Base-by-base conservation (phyloP, 1,284 basidiomycete genomes). In the Ganoderma meredithae region DNA sequence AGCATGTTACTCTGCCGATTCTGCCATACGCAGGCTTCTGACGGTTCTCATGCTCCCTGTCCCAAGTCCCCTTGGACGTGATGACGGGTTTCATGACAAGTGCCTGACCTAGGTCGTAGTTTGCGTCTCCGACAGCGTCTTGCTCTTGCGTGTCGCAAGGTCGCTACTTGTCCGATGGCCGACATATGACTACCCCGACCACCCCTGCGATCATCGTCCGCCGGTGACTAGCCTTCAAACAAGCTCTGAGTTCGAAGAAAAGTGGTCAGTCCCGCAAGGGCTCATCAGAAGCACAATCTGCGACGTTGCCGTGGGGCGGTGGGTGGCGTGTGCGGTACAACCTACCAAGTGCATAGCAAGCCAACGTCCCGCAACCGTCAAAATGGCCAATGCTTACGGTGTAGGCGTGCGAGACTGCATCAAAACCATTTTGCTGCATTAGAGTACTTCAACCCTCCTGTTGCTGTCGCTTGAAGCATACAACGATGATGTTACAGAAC, bases 391-490 rank as follows among this genome's bases (percentile, higher is more conserved):
- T 39, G 19, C 19, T 58, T 58, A 36, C 55, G 36, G 33, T 19
- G 36, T 22, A 33, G 2, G n/a, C 55, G 36, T 39, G 55, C 33
- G 36, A 22, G 36, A 58, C 33, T 39, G 41, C 40, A 66, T 66
- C 60, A 56, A 49, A 60, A 53, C 36, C 39, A 55, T 33, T 31
- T 39, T 58, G 17, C 55, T n/a, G 19, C 55, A 39, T 58, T 36
- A 22, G 55, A 58, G 55, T 39, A 10, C 19, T 33, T 39, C 55
- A 58, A 58, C 31, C 19, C 55, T 58, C 41, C 22, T 55, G 65
- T 41, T 62, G 52, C 60, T 27, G 61, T 66, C 60, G 52, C 40
- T 56, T 62, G 33, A 52, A 58, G 7, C 39, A 58, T 39, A 60
- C 2, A 41, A 13, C 8, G 52, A 33, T 25, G 39, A 13, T 41